phyloP scores from a whole-genome alignment of 106 monocot species.

The Acorus gramineus region DNA sequence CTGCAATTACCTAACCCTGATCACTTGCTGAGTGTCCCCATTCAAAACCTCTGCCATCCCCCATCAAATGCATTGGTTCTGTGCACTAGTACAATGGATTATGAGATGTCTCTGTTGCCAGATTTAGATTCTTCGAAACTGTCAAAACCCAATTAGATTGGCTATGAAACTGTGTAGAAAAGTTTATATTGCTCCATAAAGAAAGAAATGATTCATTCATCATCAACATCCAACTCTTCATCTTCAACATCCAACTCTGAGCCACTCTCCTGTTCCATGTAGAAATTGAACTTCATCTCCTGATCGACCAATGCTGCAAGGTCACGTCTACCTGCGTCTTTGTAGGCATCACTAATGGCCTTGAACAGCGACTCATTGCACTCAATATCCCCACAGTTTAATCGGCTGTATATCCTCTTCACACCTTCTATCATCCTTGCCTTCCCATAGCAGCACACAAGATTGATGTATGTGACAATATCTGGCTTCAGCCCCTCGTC shows the following conservation, averaged over 20 bases:
- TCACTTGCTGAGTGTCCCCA: no score
- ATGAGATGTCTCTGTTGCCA: no score
- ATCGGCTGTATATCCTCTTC: constrained; percentile 43
- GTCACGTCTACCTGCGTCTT: constrained; percentile 36
- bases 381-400: constrained; percentile 51
- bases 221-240: no score
- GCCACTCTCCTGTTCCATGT: constrained; percentile 4
- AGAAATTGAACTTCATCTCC: constrained; percentile 57
- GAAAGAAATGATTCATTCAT: no score
- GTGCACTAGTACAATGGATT: no score
- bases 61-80: no score
- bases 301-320: constrained; percentile 56
- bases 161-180: no score
- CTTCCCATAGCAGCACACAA: constrained; percentile 62
- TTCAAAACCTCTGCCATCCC: no score
- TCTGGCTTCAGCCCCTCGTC: constrained; percentile 56
- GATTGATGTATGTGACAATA: constrained; percentile 52
- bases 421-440: constrained; percentile 66
- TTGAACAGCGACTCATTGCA: constrained; percentile 39
- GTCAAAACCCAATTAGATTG: no score
- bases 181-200: no score
- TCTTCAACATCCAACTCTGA: neutral
- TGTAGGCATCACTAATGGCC: constrained; percentile 40
- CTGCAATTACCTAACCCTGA: no score
- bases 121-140: no score